Conservation (phyloP, 192 early-diverging fungal species). For the Paraglomus occultum region DNA sequence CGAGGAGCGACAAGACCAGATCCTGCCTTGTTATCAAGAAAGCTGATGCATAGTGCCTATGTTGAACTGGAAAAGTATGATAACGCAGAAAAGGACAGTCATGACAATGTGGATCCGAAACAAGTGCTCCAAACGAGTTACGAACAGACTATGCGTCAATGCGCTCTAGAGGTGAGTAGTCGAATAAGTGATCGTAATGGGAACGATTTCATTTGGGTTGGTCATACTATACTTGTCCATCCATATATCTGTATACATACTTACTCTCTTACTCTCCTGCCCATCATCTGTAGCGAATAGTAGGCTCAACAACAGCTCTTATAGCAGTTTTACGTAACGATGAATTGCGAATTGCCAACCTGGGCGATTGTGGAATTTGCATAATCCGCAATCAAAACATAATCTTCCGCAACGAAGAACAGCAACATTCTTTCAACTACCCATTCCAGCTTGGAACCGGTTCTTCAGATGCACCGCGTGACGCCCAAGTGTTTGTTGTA, state of each 20-base stretch:
- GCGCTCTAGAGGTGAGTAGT: slow-evolving; percentile 55
- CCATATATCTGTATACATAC: not conserved
- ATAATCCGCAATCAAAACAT: slow-evolving; percentile 84
- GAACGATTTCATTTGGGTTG: too few relatives aligned
- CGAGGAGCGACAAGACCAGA: slow-evolving; percentile 65
- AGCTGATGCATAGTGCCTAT: slow-evolving; percentile 92
- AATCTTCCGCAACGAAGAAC: slow-evolving; percentile 94
- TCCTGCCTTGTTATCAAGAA: slow-evolving; percentile 86
- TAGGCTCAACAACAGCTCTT: slow-evolving; percentile 91
- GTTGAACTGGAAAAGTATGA: slow-evolving; percentile 83
- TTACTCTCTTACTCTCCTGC: not conserved
- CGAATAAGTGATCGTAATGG: too few relatives aligned
- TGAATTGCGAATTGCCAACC: slow-evolving; percentile 89
- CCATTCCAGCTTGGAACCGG: slow-evolving; percentile 95
- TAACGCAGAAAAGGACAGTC: slow-evolving; percentile 74
- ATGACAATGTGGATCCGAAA: slow-evolving; percentile 81
- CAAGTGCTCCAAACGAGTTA: slow-evolving; percentile 80
- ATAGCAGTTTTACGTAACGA: slow-evolving; percentile 86
- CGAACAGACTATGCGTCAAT: slow-evolving; percentile 70
- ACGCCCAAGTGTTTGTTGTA: slow-evolving; percentile 80
- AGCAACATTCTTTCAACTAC: slow-evolving; percentile 99
- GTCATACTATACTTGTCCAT: not conserved
- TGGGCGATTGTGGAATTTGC: slow-evolving; percentile 92
- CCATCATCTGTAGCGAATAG: slow-evolving; percentile 64
- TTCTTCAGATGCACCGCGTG: slow-evolving; percentile 72